Base-by-base conservation (phyloP, 495 filamentous ascomycete genomes). In the Penicillium turbatum region DNA sequence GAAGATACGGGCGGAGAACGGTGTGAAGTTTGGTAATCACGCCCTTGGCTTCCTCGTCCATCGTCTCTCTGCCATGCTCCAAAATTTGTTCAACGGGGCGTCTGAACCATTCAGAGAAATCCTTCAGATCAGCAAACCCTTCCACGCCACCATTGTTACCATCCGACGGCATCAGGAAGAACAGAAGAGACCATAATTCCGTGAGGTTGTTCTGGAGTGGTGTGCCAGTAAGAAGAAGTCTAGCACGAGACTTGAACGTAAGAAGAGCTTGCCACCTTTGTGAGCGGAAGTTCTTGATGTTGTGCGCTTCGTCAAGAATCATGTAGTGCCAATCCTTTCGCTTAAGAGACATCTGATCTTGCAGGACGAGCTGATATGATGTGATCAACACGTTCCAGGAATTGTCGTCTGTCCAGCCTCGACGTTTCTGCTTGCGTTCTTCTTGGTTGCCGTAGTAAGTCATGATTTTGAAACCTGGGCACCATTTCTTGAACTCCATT, bases 401-500 rank as follows among this genome's bases (percentile, higher is more conserved):
- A 44, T 92, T 88, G 56, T 93, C 83, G 57, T 93, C 85, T 54
- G 79, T 86, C 93, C 95, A 97, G 17, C 92, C 92, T 60, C 85
- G 82, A 37, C 95, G 86, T 71, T 96, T 96, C 60, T 83, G 79
- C 66, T 88, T 89, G 16, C 95, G 86, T 73, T 97, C 92, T 55
- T 97, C 93, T 61, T 87, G 84, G 36, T 82, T 88, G 12, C 95
- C 95, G 65, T 97, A 97, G 74, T 99, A 99, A 2, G 91, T 92
- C 56, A 97, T 83, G 54, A 97, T 92, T 65, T 96, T 97, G 79
- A 99, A 99, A 2, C 95, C 95, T 11, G 95, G 95, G 44, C 90
- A 91, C 85, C 91, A 99, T 69, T 97, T 97, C 64, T 97, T 97
- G 79, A 99, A 99, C 69, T 99, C 95, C 86, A 96, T 97, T 67